phyloP scores from a whole-genome alignment of 164 flowering plant genomes.

The Nymphaea thermarum region DNA sequence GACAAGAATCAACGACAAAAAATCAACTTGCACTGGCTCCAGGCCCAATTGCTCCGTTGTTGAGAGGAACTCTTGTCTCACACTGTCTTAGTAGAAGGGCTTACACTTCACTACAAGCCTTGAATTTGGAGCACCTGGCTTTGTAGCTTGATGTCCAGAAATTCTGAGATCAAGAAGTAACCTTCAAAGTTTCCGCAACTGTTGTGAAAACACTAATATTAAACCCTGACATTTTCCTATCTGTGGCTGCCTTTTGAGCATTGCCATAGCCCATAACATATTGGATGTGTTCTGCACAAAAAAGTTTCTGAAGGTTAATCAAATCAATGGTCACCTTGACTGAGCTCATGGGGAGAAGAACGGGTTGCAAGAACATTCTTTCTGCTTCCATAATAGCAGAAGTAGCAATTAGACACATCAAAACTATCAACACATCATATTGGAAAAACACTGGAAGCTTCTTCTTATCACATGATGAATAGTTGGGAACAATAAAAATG shows the following conservation, averaged over 20 bases:
- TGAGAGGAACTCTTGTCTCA: constrained; percentile 75
- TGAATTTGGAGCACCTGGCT: constrained; percentile 66
- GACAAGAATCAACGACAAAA: constrained; percentile 86
- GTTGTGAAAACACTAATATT: neutral
- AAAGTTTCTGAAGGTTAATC: neutral
- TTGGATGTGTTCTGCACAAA: neutral
- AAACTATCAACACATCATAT: no score
- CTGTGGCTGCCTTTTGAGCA: neutral
- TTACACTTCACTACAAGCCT: constrained; percentile 94
- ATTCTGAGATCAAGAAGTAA: neutral
- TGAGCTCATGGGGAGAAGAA: no score
- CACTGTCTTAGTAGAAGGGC: constrained; percentile 90
- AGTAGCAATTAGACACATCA: no score
- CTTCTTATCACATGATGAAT: no score
- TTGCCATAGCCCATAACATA: neutral
- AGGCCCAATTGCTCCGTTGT: constrained; percentile 85
- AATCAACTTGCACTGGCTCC: constrained; percentile 92
- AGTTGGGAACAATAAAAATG: no score
- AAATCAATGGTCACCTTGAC: neutral
- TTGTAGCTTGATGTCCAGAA: neutral
- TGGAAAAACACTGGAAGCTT: no score
- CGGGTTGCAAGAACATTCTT: no score
- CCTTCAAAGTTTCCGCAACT: neutral
- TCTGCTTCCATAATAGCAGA: no score
- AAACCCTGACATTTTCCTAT: no score